Percentiles rank a stretch among this genome's conserved stretches.
Evolutionary conservation across 306 rosid species (phyloP).

Genomic region (Cucurbita moschata): DNA sequence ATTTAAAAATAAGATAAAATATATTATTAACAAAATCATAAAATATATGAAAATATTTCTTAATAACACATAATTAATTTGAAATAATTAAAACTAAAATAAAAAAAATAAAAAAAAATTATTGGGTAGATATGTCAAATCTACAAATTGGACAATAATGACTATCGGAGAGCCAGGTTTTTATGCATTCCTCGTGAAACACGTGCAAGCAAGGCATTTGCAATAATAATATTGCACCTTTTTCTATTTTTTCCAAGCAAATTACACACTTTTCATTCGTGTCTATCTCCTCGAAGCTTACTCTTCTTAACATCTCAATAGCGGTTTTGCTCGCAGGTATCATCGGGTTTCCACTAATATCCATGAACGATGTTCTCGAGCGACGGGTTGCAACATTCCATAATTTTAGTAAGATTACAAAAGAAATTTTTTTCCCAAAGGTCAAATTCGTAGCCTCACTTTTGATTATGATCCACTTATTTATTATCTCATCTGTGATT

Average conservation of each 20-base stretch:
- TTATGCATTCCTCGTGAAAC: conserved; percentile 10
- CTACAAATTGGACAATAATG: conserved; percentile 10
- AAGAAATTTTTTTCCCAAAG: not conserved
- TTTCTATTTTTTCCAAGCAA: conserved; percentile 5
- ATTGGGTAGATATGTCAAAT: not conserved
- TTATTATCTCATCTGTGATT: not conserved
- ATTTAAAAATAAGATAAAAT: too few relatives aligned
- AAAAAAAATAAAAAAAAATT: too few relatives aligned
- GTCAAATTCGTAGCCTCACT: not conserved
- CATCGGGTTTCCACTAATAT: not conserved
- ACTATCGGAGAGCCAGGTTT: conserved; percentile 1
- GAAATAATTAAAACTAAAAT: too few relatives aligned
- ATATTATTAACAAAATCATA: too few relatives aligned
- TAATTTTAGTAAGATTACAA: not conserved
- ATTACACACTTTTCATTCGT: not conserved
- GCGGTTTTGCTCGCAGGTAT: not conserved
- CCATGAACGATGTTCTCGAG: not conserved
- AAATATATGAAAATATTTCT: too few relatives aligned
- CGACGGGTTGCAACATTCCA: not conserved
- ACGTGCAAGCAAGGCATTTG: conserved; percentile 6
- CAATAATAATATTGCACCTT: not conserved
- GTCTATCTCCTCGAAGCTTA: not conserved
- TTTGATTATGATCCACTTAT: not conserved
- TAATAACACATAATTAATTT: too few relatives aligned
- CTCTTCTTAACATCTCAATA: not conserved